Evolutionary conservation across 139 green algal genomes (phyloP), one percentile per base, ranked within the genome.

Genomic region (Choricystis sp.): DNA sequence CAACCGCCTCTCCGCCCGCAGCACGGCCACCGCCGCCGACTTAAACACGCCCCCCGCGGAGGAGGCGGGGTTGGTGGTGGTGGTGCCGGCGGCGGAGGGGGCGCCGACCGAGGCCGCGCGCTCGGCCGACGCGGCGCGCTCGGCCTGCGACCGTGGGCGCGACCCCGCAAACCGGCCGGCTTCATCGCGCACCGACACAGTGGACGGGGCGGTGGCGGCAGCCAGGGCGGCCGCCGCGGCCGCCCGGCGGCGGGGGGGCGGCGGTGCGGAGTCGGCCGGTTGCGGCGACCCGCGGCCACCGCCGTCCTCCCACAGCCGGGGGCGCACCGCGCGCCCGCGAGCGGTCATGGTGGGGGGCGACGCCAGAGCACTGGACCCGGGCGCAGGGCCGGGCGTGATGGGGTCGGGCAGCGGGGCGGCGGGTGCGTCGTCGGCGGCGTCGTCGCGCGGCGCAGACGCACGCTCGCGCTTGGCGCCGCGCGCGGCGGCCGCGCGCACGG

Each of bases 21-120:
- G 74, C 25, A 94, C 80, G 4, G 71, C 69, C 2, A 88, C 78
- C 1, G 86, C 86, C 3, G 86, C 85, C 21, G 55, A 68, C 66
- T 93, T 93, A 73, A 89, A 93, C 57, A 90, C 84, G 59, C 85
- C 85, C 0, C 85, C 85, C 5, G 40, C 22, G 5, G 29, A 3
- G 9, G 25, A 16, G n/a, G 27, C 27, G 14, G 62, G 3, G 56
- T 3, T 14, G 21, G 29, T 14, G 3, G 20, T 24, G 21, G 28
- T 9, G 28, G 20, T 27, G 25, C 9, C 28, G 25, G 29, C 60
- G 27, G 60, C 60, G 14, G 60, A 49, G 60, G 27, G 21, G 24
- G 61, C 55, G 29, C 3, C 40, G 57, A n/a, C 30, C 56, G 66
- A 57, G 19, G 29, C 66, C 27, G 2, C n/a, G 4, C 14, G 59